Conservation (phyloP, 2,329 filamentous ascomycete genomes). For the Calonectria honghensis region DNA sequence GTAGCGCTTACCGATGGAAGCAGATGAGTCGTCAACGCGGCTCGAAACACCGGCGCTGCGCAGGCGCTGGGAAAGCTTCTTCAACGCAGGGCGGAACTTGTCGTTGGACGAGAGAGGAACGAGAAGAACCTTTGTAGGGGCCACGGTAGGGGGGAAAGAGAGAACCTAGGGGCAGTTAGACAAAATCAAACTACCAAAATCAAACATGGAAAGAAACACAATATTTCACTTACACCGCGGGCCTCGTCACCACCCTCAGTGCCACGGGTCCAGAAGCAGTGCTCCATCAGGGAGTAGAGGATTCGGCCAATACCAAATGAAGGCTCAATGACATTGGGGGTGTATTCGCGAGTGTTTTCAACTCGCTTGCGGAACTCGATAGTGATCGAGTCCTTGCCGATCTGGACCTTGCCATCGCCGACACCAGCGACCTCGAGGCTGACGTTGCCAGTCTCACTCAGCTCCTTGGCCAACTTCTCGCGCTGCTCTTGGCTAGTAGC, state of each 20-base stretch:
- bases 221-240: conserved; percentile 82
- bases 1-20: conserved; percentile 96
- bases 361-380: conserved; percentile 89
- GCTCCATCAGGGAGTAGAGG: conserved; percentile 93
- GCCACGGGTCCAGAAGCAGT: conserved; percentile 92
- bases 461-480: conserved; percentile 84
- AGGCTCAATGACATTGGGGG: conserved; percentile 96
- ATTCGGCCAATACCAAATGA: conserved; percentile 98
- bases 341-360: conserved; percentile 92
- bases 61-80: conserved; percentile 83
- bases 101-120: conserved; percentile 89
- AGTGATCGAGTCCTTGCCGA: conserved; percentile 85
- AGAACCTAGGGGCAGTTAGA: conserved; percentile 63
- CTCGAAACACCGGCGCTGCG: conserved; percentile 86
- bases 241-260: conserved; percentile 80
- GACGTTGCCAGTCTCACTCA: conserved; percentile 84
- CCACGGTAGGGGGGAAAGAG: conserved; percentile 78
- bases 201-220: not conserved
- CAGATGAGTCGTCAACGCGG: conserved; percentile 91
- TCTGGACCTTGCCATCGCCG: conserved; percentile 83
- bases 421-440: conserved; percentile 82
- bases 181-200: not conserved
- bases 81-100: conserved; percentile 86
- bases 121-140: conserved; percentile 96
- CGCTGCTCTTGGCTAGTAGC: conserved; percentile 86